Conservation (phyloP, 345 rosid genomes). For the Conringia planisiliqua region DNA sequence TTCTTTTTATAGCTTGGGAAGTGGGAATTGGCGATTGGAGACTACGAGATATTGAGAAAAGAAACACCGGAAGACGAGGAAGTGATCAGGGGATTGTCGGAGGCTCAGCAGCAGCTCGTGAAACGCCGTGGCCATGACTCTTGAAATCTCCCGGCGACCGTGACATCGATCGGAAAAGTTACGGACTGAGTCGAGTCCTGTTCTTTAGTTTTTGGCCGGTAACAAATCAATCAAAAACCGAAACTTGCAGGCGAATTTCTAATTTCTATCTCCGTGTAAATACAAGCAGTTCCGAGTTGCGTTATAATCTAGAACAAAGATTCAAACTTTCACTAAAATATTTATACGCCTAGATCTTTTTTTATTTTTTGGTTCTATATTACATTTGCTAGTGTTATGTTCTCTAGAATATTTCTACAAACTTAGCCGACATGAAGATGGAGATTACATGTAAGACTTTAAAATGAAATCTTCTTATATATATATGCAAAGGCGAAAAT, state of each 20-base stretch:
- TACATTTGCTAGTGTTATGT: background rate
- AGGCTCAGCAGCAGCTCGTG: conserved; percentile 45
- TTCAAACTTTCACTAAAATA: background rate
- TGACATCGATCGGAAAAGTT: background rate
- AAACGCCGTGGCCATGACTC: conserved; percentile 35
- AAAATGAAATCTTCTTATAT: background rate
- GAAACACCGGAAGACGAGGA: conserved; percentile 72
- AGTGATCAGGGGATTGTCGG: conserved; percentile 44
- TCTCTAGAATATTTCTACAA: background rate
- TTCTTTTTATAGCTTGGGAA: conserved; percentile 45
- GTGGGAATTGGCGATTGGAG: conserved; percentile 65
- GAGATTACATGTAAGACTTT: conserved; percentile 4
- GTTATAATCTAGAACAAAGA: background rate
- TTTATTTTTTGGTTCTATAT: background rate
- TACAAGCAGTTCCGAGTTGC: background rate
- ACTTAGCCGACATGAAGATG: background rate
- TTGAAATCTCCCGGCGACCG: conserved; percentile 3
- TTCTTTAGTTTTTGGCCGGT: background rate
- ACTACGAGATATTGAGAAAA: conserved; percentile 57
- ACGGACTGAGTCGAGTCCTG: background rate
- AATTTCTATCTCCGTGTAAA: conserved; percentile 6
- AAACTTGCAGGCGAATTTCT: background rate
- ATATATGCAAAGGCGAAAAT: conserved; percentile 3
- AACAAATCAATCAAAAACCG: background rate
- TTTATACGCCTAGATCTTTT: background rate